Evolutionary conservation across 768 basidiomycete genomes (phyloP).

Genomic region (Suillus hirtellus): DNA sequence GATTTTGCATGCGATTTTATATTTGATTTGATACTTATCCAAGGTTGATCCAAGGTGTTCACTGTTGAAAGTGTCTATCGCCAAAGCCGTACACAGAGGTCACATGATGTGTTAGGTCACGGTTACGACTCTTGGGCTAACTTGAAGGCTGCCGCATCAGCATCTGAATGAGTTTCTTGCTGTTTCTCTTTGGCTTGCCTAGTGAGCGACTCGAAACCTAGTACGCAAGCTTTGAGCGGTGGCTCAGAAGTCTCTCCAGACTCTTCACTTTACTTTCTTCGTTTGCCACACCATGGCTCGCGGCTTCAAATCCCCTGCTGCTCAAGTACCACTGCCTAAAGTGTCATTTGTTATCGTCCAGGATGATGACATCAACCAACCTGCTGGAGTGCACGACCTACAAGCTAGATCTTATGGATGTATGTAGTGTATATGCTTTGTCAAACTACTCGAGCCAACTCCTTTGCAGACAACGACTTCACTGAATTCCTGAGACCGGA

Average conservation of each 20-base stretch:
- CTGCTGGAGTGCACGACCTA: constrained; percentile 61
- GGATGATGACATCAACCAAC: constrained; percentile 61
- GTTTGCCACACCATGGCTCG: constrained; percentile 36
- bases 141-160: not conserved
- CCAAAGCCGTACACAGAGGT: not conserved
- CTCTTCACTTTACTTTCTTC: not conserved
- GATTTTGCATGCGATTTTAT: too few relatives aligned
- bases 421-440: constrained; percentile 37
- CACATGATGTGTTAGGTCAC: constrained; percentile 3
- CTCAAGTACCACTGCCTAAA: constrained; percentile 52
- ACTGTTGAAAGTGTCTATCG: too few relatives aligned
- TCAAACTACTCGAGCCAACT: constrained; percentile 9
- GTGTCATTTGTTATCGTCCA: constrained; percentile 67
- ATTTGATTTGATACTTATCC: too few relatives aligned
- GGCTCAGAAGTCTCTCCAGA: not conserved
- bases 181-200: not conserved
- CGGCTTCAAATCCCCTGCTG: constrained; percentile 36
- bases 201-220: not conserved
- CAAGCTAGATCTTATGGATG: constrained; percentile 74
- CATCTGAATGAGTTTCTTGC: not conserved
- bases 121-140: not conserved
- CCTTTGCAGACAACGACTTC: constrained; percentile 58
- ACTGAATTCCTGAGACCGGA: constrained; percentile 75
- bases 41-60: too few relatives aligned
- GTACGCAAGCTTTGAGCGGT: not conserved